These are phyloP conservation scores for Hypomyces rosellus DNA, from an alignment of 2,329 filamentous ascomycete genomes.

Conservation along the genomic window DNA sequence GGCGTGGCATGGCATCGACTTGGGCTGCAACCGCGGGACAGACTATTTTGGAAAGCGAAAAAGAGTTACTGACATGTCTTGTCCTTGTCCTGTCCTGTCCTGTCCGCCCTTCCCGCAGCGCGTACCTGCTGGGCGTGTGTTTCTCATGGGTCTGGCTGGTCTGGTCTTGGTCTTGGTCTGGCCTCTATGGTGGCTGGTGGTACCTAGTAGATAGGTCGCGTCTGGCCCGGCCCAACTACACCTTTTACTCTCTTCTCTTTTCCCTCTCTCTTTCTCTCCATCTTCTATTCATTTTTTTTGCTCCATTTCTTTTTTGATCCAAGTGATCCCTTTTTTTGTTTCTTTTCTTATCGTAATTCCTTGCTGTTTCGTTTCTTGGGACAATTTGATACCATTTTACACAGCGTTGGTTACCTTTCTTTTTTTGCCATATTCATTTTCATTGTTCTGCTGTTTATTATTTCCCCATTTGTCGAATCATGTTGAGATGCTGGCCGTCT, in stretches of 20 bases:
- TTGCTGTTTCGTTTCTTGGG: slow-evolving; percentile 2
- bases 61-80: no score
- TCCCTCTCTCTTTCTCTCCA: slow-evolving; percentile 7
- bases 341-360: not conserved
- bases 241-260: slow-evolving; percentile 11
- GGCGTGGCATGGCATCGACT: no score
- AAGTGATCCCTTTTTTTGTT: not conserved
- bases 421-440: not conserved
- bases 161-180: no score
- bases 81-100: no score
- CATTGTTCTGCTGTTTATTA: not conserved
- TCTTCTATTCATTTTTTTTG: slow-evolving; percentile 13
- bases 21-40: no score
- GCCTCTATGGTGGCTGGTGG: not conserved
- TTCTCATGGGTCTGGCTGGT: no score
- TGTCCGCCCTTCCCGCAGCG: no score
- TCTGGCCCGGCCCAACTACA: not conserved
- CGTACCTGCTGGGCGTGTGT: no score
- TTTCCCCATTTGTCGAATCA: slow-evolving; percentile 15
- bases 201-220: not conserved
- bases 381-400: not conserved
- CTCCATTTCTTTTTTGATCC: slow-evolving; percentile 2
- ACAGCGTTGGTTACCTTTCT: not conserved
- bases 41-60: no score
- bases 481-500: slow-evolving; percentile 31